Conservation (phyloP, 768 basidiomycete genomes). For the Auricularia sp. region DNA sequence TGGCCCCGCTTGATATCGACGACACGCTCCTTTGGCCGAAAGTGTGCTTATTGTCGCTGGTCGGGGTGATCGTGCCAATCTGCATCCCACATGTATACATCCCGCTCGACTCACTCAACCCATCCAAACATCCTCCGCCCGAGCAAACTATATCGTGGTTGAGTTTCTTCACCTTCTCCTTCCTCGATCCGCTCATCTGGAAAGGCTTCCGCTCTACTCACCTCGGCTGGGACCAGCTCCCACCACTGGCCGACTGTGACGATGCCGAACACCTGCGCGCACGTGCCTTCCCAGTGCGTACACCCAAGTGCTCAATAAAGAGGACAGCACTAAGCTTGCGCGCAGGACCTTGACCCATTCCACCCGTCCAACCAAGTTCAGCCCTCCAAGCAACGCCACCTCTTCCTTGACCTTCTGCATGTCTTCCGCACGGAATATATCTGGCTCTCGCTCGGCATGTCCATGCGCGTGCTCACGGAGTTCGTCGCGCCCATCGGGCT, state of each 20-base stretch:
- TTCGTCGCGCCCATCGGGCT: not conserved
- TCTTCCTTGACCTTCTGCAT: not conserved
- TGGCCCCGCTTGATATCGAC: constrained; percentile 1
- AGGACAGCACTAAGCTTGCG: too few species aligned
- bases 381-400: not conserved
- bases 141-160: constrained; percentile 44
- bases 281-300: not conserved
- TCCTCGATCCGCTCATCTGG: constrained; percentile 43
- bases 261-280: constrained; percentile 19
- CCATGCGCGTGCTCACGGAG: not conserved
- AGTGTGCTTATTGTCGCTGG: constrained; percentile 2
- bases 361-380: not conserved
- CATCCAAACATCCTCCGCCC: constrained; percentile 25
- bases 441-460: not conserved
- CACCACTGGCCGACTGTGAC: constrained; percentile 39
- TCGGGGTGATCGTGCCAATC: constrained; percentile 3
- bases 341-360: not conserved
- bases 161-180: constrained; percentile 38
- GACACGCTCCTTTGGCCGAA: not conserved
- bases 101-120: constrained; percentile 14
- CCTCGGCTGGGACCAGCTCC: constrained; percentile 33
- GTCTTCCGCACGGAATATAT: not conserved
- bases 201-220: constrained; percentile 34
- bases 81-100: constrained; percentile 5
- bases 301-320: too few species aligned